Percentiles rank a stretch among this genome's conserved stretches.
These are phyloP conservation scores for Argentina anserina DNA, from an alignment of 306 rosid genomes.

Conservation along the genomic window DNA sequence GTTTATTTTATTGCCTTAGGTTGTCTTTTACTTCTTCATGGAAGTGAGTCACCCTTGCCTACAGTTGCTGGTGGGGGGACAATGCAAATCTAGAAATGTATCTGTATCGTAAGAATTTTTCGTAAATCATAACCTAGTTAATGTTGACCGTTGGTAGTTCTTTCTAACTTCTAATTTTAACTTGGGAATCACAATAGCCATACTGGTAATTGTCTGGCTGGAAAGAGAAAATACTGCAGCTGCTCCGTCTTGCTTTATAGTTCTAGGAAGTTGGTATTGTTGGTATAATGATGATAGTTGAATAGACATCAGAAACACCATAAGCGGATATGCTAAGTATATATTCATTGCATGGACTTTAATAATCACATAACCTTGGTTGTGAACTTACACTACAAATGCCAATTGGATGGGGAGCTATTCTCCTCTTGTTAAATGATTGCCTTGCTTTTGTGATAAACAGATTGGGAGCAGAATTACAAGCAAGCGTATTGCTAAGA, in stretches of 20 bases:
- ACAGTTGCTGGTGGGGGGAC: not conserved
- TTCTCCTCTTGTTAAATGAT: not conserved
- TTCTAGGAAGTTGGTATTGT: not conserved
- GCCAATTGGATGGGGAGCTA: conserved; percentile 9
- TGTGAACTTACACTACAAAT: conserved; percentile 1
- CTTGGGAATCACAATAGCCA: no score
- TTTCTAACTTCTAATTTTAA: not conserved
- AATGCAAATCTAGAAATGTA: not conserved
- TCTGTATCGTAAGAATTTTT: not conserved
- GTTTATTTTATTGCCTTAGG: not conserved
- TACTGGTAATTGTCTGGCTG: no score
- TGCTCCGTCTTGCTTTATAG: no score
- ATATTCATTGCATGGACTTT: not conserved
- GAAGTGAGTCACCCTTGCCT: conserved; percentile 1
- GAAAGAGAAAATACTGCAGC: no score
- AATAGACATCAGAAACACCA: not conserved
- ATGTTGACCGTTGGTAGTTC: not conserved
- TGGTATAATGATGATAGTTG: not conserved
- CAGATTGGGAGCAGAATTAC: conserved; percentile 95
- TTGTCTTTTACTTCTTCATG: not conserved
- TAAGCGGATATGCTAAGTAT: not conserved
- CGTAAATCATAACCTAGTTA: not conserved
- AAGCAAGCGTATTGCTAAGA: conserved; percentile 74
- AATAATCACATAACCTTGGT: not conserved
- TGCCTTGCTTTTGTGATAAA: conserved; percentile 19